Evolutionary conservation across 352 stramenopile species (phyloP).

Genomic region (Pythium aquatile): DNA sequence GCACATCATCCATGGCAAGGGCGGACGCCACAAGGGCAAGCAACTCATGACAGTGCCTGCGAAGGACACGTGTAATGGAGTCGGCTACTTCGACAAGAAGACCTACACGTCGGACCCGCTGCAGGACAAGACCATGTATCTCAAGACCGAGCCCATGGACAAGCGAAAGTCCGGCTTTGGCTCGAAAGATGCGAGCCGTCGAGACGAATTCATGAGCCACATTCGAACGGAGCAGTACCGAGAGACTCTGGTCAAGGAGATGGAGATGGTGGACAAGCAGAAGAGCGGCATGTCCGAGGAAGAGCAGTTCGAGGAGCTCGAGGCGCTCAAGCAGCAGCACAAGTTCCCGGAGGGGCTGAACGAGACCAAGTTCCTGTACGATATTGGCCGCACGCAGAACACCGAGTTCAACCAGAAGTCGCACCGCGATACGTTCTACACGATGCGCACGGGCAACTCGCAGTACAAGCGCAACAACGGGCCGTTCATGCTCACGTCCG

Average conservation of each 20-base stretch:
- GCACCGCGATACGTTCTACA: constrained; percentile 84
- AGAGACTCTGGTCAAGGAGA: constrained; percentile 81
- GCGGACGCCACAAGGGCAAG: constrained; percentile 71
- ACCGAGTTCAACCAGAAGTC: constrained; percentile 86
- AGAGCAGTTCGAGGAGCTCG: constrained; percentile 38
- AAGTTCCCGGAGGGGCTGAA: constrained; percentile 69
- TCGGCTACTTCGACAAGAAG: constrained; percentile 85
- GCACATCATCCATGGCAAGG: constrained; percentile 71
- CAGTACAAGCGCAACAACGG: constrained; percentile 79
- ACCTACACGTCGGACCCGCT: constrained; percentile 85
- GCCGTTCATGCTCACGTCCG: constrained; percentile 77
- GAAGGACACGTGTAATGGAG: constrained; percentile 80
- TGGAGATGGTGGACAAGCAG: constrained; percentile 77
- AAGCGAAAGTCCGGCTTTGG: constrained; percentile 89
- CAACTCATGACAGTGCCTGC: constrained; percentile 66
- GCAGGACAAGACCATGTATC: constrained; percentile 85
- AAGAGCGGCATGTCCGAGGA: constrained; percentile 42
- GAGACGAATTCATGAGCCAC: constrained; percentile 91
- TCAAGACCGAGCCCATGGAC: constrained; percentile 85
- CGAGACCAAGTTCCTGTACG: constrained; percentile 78
- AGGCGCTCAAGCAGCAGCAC: constrained; percentile 44
- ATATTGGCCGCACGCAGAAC: constrained; percentile 74
- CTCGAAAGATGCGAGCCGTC: constrained; percentile 86
- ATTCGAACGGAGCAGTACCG: constrained; percentile 90
- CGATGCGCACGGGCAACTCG: constrained; percentile 72